Conservation (phyloP, 2,329 filamentous ascomycete genomes). For the Fusarium protoensiforme region DNA sequence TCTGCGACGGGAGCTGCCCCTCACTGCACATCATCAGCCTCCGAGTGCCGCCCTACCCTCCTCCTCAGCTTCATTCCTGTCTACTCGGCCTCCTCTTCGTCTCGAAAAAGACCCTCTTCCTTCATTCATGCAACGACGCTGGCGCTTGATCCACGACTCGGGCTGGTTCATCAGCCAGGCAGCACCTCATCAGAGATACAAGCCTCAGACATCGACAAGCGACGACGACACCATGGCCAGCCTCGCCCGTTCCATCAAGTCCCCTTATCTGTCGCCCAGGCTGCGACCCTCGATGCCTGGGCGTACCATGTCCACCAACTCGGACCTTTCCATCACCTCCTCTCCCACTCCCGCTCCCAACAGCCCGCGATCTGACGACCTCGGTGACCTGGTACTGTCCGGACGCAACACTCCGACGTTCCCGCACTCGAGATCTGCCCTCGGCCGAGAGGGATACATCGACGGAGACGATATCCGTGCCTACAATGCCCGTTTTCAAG, state of each 20-base stretch:
- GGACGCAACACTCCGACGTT: conserved; percentile 44
- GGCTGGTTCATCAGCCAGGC: conserved; percentile 32
- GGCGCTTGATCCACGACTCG: conserved; percentile 35
- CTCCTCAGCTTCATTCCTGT: conserved; percentile 14
- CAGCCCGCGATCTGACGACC: conserved; percentile 44
- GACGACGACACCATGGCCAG: conserved; percentile 55
- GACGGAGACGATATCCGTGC: conserved; percentile 25
- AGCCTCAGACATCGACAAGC: conserved; percentile 19
- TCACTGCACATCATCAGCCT: conserved; percentile 19
- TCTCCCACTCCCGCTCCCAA: conserved; percentile 34
- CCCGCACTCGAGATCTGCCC: conserved; percentile 9
- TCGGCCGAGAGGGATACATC: conserved; percentile 26
- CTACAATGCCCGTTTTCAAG: conserved; percentile 22
- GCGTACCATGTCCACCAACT: conserved; percentile 59
- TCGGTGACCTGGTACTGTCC: conserved; percentile 45
- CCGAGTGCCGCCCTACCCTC: conserved; percentile 9
- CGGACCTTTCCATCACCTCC: conserved; percentile 49
- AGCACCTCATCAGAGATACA: conserved; percentile 18
- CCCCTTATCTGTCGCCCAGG: conserved; percentile 56
- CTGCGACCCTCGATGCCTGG: conserved; percentile 57
- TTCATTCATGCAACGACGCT: conserved; percentile 35
- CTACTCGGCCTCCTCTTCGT: neutral
- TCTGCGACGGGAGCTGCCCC: conserved; percentile 19
- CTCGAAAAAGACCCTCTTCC: neutral
- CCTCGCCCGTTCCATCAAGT: conserved; percentile 61